Conservation (phyloP, 805 yeast species). For the Lachancea meyersii region DNA sequence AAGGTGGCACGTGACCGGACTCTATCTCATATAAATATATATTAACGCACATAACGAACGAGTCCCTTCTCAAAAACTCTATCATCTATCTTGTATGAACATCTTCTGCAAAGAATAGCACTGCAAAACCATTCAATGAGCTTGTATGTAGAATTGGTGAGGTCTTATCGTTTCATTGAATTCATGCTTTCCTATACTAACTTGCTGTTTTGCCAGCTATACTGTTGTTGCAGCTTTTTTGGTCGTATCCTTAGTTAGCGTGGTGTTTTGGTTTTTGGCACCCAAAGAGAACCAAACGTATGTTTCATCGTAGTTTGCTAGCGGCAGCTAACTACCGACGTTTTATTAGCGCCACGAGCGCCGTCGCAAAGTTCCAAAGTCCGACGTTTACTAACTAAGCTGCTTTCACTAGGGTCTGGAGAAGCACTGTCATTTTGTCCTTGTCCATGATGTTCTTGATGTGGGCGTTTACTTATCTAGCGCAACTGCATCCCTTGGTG, state of each 20-base stretch:
- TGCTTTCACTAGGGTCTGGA: constrained; percentile 46
- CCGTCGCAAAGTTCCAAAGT: no score
- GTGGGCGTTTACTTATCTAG: constrained; percentile 90
- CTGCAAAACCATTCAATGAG: constrained; percentile 1
- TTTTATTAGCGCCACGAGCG: no score
- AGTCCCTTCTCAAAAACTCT: no score
- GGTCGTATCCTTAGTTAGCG: constrained; percentile 50
- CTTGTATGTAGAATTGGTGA: constrained; percentile 1
- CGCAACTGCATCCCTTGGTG: constrained; percentile 84
- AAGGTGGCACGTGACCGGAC: no score
- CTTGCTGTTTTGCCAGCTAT: constrained; percentile 40
- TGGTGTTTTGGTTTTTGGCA: constrained; percentile 76
- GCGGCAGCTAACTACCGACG: no score
- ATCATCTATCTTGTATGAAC: no score
- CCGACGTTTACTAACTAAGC: not conserved
- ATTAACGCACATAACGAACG: no score
- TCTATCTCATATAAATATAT: no score
- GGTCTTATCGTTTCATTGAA: no score
- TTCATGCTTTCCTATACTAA: not conserved
- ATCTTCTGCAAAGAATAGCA: not conserved
- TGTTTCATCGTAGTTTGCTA: constrained; percentile 32
- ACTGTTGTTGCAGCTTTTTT: constrained; percentile 62
- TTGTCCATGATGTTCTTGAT: constrained; percentile 73
- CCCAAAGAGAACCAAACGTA: constrained; percentile 75
- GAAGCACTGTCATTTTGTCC: constrained; percentile 62